Conservation (phyloP, 805 yeast species). For the Jamesozyma rosinii region DNA sequence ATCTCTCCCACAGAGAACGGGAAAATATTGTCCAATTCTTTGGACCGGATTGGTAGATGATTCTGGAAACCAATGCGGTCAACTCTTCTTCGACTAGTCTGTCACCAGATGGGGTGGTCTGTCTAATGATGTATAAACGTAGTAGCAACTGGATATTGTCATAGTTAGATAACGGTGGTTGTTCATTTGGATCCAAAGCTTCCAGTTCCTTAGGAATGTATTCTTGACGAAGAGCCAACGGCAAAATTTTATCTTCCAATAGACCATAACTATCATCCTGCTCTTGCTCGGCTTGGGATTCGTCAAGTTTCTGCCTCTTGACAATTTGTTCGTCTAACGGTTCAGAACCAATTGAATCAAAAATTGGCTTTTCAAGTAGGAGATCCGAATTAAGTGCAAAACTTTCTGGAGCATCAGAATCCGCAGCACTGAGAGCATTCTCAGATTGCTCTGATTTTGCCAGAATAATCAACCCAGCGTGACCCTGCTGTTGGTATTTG, state of each 20-base stretch:
- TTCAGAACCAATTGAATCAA: conserved; percentile 49
- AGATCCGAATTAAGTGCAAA: conserved; percentile 66
- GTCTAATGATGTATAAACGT: conserved; percentile 52
- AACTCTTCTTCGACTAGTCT: conserved; percentile 73
- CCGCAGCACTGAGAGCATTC: conserved; percentile 8
- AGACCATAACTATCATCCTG: conserved; percentile 28
- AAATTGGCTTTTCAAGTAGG: conserved; percentile 64
- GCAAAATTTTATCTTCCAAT: conserved; percentile 41
- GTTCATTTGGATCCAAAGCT: conserved; percentile 67
- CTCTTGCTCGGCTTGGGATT: background rate
- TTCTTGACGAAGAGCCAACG: conserved; percentile 53
- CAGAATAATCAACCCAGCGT: conserved; percentile 64
- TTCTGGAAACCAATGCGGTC: conserved; percentile 64
- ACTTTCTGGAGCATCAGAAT: conserved; percentile 40
- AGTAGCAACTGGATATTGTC: conserved; percentile 71
- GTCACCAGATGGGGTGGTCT: conserved; percentile 63
- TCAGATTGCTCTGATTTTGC: conserved; percentile 43
- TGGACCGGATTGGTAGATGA: conserved; percentile 41
- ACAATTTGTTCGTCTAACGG: conserved; percentile 36
- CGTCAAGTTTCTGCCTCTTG: conserved; percentile 26
- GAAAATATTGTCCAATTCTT: conserved; percentile 65
- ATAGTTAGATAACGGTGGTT: conserved; percentile 58
- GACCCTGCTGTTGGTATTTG: conserved; percentile 63
- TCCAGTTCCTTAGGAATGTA: conserved; percentile 49
- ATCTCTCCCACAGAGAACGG: conserved; percentile 83